Conservation (phyloP, 495 filamentous ascomycete genomes). For the Penicillium desertorum region DNA sequence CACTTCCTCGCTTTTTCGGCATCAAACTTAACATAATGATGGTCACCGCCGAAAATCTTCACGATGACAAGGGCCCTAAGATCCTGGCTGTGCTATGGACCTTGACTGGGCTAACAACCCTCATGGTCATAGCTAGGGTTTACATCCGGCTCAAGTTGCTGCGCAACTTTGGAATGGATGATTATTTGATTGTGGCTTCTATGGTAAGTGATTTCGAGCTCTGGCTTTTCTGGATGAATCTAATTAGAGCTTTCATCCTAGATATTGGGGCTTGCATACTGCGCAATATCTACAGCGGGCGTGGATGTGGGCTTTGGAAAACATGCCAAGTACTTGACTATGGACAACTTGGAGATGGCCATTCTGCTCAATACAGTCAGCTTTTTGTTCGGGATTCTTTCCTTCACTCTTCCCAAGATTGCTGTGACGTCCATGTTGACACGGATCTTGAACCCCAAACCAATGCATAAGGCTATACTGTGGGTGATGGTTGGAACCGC, state of each 20-base stretch:
- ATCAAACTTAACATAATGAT: slow-evolving; percentile 8
- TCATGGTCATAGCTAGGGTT: slow-evolving; percentile 41
- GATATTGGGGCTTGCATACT: slow-evolving; percentile 24
- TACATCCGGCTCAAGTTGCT: slow-evolving; percentile 47
- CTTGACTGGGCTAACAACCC: slow-evolving; percentile 33
- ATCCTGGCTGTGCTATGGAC: slow-evolving; percentile 46
- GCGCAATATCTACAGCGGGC: slow-evolving; percentile 21
- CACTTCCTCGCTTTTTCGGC: background rate
- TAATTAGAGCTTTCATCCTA: slow-evolving; percentile 1
- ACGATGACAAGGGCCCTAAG: slow-evolving; percentile 38
- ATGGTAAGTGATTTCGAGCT: slow-evolving; percentile 28
- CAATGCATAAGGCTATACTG: slow-evolving; percentile 20
- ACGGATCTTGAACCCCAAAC: slow-evolving; percentile 28
- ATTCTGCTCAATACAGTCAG: slow-evolving; percentile 26
- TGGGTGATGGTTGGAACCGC: slow-evolving; percentile 20
- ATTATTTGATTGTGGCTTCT: slow-evolving; percentile 48
- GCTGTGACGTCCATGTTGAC: slow-evolving; percentile 32
- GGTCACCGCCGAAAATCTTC: slow-evolving; percentile 9
- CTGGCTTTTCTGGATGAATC: background rate
- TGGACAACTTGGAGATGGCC: slow-evolving; percentile 17
- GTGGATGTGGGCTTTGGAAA: slow-evolving; percentile 23
- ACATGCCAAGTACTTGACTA: slow-evolving; percentile 15
- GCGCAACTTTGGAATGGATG: slow-evolving; percentile 49
- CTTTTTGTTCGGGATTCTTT: slow-evolving; percentile 30
- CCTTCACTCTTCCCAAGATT: slow-evolving; percentile 31